Percentiles rank a stretch among this genome's conserved stretches.
Evolutionary conservation across 1,139 yeast species (phyloP).

Genomic region (Saccharomycopsis phalli): DNA sequence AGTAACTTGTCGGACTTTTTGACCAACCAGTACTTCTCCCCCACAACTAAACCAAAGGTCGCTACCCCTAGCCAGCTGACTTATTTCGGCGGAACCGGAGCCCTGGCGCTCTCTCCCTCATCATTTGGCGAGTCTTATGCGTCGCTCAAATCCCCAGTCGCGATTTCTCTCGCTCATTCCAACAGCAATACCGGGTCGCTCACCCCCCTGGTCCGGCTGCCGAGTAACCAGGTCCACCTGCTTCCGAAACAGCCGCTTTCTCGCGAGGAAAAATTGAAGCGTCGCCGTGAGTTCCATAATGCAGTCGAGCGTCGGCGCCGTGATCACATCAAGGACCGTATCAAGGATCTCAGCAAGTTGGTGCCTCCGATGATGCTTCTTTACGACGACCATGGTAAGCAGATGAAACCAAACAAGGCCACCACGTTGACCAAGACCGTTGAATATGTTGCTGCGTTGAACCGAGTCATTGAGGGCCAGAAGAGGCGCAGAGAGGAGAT

Average conservation of each 20-base stretch:
- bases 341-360: slow-evolving; percentile 59
- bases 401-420: slow-evolving; percentile 64
- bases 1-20: slow-evolving; percentile 13
- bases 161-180: slow-evolving; percentile 19
- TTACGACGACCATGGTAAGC: slow-evolving; percentile 46
- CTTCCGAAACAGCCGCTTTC: slow-evolving; percentile 38
- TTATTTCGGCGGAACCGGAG: slow-evolving; percentile 18
- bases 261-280: slow-evolving; percentile 60
- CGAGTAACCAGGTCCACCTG: slow-evolving; percentile 27
- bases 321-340: slow-evolving; percentile 67
- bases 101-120: slow-evolving; percentile 27
- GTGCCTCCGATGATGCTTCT: slow-evolving; percentile 65
- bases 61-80: slow-evolving; percentile 18
- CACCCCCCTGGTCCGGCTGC: slow-evolving; percentile 25
- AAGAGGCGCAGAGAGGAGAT: slow-evolving; percentile 31
- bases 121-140: slow-evolving; percentile 29
- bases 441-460: slow-evolving; percentile 53
- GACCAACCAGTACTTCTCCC: slow-evolving; percentile 25
- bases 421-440: slow-evolving; percentile 61
- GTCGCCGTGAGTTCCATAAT: slow-evolving; percentile 71
- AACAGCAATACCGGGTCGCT: slow-evolving; percentile 9
- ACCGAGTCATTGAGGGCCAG: slow-evolving; percentile 35
- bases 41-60: slow-evolving; percentile 20
- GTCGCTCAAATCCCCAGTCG: slow-evolving; percentile 27
- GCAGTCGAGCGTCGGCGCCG: slow-evolving; percentile 77